A percentile compares a stretch with the other conserved stretches of the same genome.
phyloP scores from a whole-genome alignment of 106 monocot genomes.

The Dendrobium officinale region DNA sequence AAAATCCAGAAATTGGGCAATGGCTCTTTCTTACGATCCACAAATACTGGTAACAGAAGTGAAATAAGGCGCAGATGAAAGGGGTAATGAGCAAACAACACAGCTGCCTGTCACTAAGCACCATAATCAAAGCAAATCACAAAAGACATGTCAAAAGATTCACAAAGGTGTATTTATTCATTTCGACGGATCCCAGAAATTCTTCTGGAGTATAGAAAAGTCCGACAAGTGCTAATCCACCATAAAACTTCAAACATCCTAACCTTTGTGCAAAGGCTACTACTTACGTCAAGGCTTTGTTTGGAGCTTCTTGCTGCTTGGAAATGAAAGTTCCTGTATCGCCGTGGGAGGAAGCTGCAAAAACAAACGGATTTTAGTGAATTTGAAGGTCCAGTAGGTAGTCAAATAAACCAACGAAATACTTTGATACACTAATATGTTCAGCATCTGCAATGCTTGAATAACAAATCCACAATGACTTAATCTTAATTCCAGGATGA shows the following conservation, averaged over 20 bases:
- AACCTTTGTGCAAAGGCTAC: neutral
- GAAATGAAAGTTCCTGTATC: neutral
- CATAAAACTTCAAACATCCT: neutral
- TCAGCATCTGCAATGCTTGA: neutral
- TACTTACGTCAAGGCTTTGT: neutral
- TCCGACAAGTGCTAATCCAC: neutral
- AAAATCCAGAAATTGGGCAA: too few species aligned
- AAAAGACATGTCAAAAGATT: neutral
- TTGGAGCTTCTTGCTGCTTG: conserved; percentile 3
- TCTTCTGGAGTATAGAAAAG: neutral
- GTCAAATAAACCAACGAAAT: neutral
- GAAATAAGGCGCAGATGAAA: neutral
- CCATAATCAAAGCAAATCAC: neutral
- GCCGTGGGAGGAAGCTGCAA: conserved; percentile 5
- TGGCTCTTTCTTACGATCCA: too few species aligned
- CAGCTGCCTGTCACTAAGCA: neutral
- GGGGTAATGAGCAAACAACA: neutral
- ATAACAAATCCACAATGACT: neutral
- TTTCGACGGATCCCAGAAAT: conserved; percentile 1
- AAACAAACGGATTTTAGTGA: neutral
- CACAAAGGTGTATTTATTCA: neutral
- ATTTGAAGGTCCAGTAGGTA: neutral
- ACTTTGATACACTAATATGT: neutral
- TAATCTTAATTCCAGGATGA: too few species aligned
- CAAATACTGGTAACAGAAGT: neutral